Conservation (phyloP, 1,284 basidiomycete species). For the Pisolithus thermaeus region DNA sequence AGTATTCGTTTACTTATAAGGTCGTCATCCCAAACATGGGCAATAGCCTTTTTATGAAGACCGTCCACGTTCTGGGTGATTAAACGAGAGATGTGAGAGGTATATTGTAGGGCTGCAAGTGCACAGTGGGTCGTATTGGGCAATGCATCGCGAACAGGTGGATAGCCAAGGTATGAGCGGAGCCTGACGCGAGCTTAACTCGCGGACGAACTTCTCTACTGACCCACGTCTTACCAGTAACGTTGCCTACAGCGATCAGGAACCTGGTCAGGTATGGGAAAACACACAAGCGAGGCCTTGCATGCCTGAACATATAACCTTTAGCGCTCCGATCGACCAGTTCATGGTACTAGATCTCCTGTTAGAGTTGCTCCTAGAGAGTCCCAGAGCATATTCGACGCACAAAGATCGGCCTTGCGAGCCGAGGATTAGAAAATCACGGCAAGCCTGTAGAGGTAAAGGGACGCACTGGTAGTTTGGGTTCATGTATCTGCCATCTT, state of each 20-base stretch:
- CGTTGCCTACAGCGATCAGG: conserved; percentile 45
- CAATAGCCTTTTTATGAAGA: conserved; percentile 73
- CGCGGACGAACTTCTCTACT: neutral
- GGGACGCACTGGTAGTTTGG: conserved; percentile 78
- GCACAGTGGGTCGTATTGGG: conserved; percentile 88
- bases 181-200: conserved; percentile 44
- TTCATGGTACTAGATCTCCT: conserved; percentile 64
- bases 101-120: conserved; percentile 74
- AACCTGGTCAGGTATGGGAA: neutral
- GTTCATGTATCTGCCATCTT: conserved; percentile 82
- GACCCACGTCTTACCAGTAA: conserved; percentile 53
- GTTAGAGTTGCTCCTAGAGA: conserved; percentile 5
- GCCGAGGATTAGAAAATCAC: neutral
- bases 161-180: conserved; percentile 81
- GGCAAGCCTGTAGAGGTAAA: neutral
- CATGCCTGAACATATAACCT: conserved; percentile 63
- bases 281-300: conserved; percentile 5
- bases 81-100: conserved; percentile 55
- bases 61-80: conserved; percentile 95
- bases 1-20: conserved; percentile 49
- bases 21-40: conserved; percentile 32
- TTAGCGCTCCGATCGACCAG: conserved; percentile 64
- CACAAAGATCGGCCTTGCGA: conserved; percentile 52
- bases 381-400: conserved; percentile 4
- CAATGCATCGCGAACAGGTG: conserved; percentile 69